These are phyloP conservation scores for Hymenoscyphus salicellus DNA, from an alignment of 2,329 filamentous ascomycete species.

Conservation along the genomic window DNA sequence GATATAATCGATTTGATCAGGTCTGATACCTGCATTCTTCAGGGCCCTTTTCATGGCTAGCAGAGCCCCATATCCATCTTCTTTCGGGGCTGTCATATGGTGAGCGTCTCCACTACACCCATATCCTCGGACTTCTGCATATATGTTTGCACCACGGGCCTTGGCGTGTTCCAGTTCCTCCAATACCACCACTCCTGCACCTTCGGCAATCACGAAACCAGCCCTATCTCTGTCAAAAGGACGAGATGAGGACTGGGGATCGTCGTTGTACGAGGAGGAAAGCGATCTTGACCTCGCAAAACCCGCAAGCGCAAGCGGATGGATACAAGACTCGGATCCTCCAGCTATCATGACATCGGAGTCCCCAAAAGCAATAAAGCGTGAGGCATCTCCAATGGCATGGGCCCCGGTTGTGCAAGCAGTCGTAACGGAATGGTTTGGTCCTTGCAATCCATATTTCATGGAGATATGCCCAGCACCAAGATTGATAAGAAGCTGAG, in stretches of 20 bases:
- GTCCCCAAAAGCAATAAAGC: constrained; percentile 87
- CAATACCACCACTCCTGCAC: constrained; percentile 80
- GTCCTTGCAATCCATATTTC: constrained; percentile 82
- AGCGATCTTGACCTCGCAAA: constrained; percentile 87
- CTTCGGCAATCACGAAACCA: constrained; percentile 92
- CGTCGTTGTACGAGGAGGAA: constrained; percentile 74
- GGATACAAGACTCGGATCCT: constrained; percentile 90
- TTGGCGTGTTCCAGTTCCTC: constrained; percentile 90
- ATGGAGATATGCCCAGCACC: constrained; percentile 94
- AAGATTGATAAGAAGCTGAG: constrained; percentile 88
- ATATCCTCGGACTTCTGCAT: constrained; percentile 86
- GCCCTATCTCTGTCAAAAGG: constrained; percentile 79
- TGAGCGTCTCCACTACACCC: constrained; percentile 87
- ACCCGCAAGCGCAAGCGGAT: constrained; percentile 87
- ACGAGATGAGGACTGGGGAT: constrained; percentile 68
- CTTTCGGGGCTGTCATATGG: constrained; percentile 87
- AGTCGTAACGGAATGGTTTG: constrained; percentile 89
- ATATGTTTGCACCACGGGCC: constrained; percentile 72
- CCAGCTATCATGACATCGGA: constrained; percentile 96
- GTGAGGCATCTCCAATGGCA: constrained; percentile 88
- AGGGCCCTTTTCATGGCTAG: constrained; percentile 84
- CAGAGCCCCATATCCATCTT: constrained; percentile 77
- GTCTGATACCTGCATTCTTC: constrained; percentile 65
- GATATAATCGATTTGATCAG: constrained; percentile 77
- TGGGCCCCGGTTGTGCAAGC: constrained; percentile 96